Evolutionary conservation across 495 filamentous ascomycete species (phyloP).

Genomic region (Poronia punctata): DNA sequence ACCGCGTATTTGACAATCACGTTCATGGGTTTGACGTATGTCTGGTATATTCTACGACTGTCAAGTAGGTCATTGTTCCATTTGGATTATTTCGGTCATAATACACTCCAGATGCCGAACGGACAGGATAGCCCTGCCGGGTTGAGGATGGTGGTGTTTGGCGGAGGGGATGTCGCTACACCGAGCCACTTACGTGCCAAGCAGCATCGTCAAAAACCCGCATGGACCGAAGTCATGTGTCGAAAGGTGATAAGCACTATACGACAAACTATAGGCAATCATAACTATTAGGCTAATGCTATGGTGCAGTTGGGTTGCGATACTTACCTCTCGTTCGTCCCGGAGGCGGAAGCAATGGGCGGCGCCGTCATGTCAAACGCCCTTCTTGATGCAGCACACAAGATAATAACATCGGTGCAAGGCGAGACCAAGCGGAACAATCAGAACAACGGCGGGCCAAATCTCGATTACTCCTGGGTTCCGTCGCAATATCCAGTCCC

Average conservation of each 20-base stretch:
- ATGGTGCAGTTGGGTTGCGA: conserved; percentile 29
- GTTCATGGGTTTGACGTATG: background rate
- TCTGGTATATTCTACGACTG: background rate
- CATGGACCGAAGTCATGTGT: conserved; percentile 12
- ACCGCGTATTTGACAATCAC: background rate
- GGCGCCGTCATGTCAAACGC: conserved; percentile 25
- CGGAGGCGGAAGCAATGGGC: conserved; percentile 11
- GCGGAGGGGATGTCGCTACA: conserved; percentile 17
- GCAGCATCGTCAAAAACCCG: background rate
- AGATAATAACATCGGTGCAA: conserved; percentile 13
- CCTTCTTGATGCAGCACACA: conserved; percentile 24
- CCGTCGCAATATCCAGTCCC: conserved; percentile 23
- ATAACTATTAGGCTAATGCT: conserved; percentile 6
- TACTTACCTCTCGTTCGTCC: conserved; percentile 25
- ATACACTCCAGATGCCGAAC: background rate
- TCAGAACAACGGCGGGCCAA: conserved; percentile 14
- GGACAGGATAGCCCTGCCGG: conserved; percentile 1
- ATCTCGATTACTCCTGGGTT: conserved; percentile 32
- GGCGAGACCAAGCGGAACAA: conserved; percentile 2
- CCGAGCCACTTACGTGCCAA: background rate
- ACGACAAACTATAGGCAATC: background rate
- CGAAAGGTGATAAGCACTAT: background rate
- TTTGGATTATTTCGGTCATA: background rate
- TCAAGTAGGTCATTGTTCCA: too few relatives aligned
- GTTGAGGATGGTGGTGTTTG: conserved; percentile 22